Evolutionary conservation across 495 filamentous ascomycete species (phyloP), one percentile per base, ranked within the genome.

Genomic region (Aspergillus leporis): DNA sequence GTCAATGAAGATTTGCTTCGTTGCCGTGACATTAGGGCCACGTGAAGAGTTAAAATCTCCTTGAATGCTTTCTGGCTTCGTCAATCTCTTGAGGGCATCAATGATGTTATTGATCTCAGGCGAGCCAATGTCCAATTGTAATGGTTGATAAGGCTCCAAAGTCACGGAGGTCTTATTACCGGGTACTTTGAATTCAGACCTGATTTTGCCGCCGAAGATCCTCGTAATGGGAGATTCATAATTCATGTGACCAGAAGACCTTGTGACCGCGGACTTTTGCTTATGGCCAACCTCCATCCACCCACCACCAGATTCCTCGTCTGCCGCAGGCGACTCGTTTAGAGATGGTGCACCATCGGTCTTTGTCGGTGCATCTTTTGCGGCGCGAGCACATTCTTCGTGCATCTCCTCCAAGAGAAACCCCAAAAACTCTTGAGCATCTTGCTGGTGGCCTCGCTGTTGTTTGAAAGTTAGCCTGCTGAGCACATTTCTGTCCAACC

Each of bases 261-360:
- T 88, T 16, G 95, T 97, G 8, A 94, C 80, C 13, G 92, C 87
- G 12, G 92, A 73, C 67, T 90, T 92, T 63, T 97, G 93, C 72
- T 94, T 93, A 19, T 87, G 90, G 0, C 94, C 94, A 61, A 98
- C 95, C 71, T 98, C 94, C 23, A 95, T 75, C 94, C 94, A 98
- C 38, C 88, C 93, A 61, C 81, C 75, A 30, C 61, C 68, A 50
- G 71, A 64, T 14, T 70, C 56, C 47, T 56, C 70, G 43, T 71
- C 67, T 14, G 67, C 54, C 1, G 51, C 59, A 12, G 82, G 75
- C 16, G 76, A 67, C 13, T 80, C 73, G 0, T 69, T 65, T 21
- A 72, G 69, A 30, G 77, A 71, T 25, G 74, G 77, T 12, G 74
- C 71, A 2, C 75, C 66, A 16, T 77, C 78, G 9, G 78, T 68